Evolutionary conservation across 2,329 filamentous ascomycete genomes (phyloP), one percentile per base, ranked within the genome.

Genomic region (Colletotrichum truncatum): DNA sequence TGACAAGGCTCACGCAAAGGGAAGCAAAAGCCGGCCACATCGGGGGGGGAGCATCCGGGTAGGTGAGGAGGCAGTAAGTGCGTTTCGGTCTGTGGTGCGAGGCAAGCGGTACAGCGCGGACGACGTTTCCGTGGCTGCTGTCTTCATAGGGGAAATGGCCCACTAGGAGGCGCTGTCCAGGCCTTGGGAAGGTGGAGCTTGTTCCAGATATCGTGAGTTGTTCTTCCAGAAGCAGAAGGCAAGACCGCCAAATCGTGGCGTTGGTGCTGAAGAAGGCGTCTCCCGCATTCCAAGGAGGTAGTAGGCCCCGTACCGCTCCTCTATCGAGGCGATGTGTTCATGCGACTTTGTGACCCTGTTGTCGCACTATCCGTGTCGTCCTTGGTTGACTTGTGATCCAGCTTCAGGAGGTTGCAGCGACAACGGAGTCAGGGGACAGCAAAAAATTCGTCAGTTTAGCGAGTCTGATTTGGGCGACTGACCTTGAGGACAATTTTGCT

Each of bases 181-280:
- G 25, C 38, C 56, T 61, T 23, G 36, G 25, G 12, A 26, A 18
- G 28, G 63, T 66, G 51, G 63, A 25, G 36, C 49, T 12, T 45
- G 43, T 66, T 45, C 57, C 58, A 66, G 43, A 51, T 55, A 63
- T 56, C 16, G 36, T 38, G 49, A 66, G 41, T n/a, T 32, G 36
- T 46, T 49, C 30, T 62, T 62, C 57, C 57, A 51, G 49, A 65
- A 62, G 49, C 28, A 56, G 62, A 43, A 62, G 28, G 57, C 49
- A 66, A 45, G 63, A 48, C 63, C 49, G 63, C 43, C 23, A 26
- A 32, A 45, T 56, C 11, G 58, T 62, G 57, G 62, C 62, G 57
- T 32, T 51, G 34, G 41, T 45, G 41, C 16, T 51, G 62, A 49
- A 62, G 49, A 65, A 56, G 43, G n/a, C 39, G 41, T 36, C 12